A percentile compares a stretch with the other conserved stretches of the same genome.
These are phyloP conservation scores for Harrya chromipes DNA, from an alignment of 768 basidiomycete genomes.

Conservation along the genomic window DNA sequence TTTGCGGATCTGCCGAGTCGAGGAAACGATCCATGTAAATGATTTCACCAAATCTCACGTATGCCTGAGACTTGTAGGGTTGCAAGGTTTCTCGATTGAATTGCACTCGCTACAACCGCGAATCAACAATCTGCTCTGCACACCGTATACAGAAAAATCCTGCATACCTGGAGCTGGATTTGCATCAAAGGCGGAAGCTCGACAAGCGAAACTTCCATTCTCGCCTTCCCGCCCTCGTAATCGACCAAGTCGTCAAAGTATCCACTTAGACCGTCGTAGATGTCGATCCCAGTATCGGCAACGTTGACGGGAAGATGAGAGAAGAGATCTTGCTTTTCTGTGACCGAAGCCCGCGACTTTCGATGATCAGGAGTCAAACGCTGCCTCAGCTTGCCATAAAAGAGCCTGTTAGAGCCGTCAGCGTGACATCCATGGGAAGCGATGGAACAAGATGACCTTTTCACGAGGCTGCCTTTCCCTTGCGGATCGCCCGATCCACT, in stretches of 20 bases:
- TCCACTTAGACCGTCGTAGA: constrained; percentile 89
- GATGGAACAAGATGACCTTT: constrained; percentile 49
- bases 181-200: constrained; percentile 89
- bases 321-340: constrained; percentile 90
- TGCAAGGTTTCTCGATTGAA: constrained; percentile 91
- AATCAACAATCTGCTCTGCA: constrained; percentile 7
- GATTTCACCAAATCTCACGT: constrained; percentile 85
- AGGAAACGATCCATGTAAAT: constrained; percentile 92
- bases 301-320: constrained; percentile 95
- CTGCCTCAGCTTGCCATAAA: constrained; percentile 86
- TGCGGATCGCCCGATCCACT: constrained; percentile 39
- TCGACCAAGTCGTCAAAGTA: constrained; percentile 91
- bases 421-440: neutral
- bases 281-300: constrained; percentile 80
- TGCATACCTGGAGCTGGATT: constrained; percentile 86
- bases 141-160: neutral
- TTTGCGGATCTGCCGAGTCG: constrained; percentile 66
- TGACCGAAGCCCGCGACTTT: constrained; percentile 52
- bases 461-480: constrained; percentile 77
- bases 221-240: constrained; percentile 79
- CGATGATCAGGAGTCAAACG: constrained; percentile 41
- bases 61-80: constrained; percentile 94
- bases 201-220: constrained; percentile 83
- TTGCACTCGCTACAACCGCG: constrained; percentile 68
- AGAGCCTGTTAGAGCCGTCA: constrained; percentile 48